Percentiles rank a stretch among this genome's conserved stretches.
phyloP scores from a whole-genome alignment of 208 protist species.

The Leishmania guyanensis region DNA sequence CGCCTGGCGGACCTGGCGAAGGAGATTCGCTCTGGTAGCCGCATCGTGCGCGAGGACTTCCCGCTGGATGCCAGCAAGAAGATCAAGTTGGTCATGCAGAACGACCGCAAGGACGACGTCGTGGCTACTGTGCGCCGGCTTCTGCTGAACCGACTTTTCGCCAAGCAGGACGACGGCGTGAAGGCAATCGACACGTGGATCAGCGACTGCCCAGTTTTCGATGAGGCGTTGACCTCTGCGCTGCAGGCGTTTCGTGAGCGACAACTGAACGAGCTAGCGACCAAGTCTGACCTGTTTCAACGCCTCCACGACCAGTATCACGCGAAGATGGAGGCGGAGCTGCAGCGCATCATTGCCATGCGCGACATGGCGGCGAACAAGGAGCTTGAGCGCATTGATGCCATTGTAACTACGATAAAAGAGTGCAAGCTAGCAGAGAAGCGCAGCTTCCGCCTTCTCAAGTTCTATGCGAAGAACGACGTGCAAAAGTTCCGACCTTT shows the following conservation, averaged over 20 bases:
- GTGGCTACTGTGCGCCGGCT: conserved; percentile 42
- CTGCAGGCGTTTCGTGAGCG: conserved; percentile 79
- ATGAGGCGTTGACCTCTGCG: conserved; percentile 51
- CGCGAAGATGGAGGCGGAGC: conserved; percentile 54
- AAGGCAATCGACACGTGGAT: conserved; percentile 70
- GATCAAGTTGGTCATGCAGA: conserved; percentile 89
- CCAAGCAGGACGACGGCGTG: conserved; percentile 58
- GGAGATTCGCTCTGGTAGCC: conserved; percentile 79
- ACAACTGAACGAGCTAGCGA: conserved; percentile 58
- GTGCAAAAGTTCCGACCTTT: conserved; percentile 76
- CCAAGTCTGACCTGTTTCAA: conserved; percentile 62
- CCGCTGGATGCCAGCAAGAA: conserved; percentile 32
- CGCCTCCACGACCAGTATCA: conserved; percentile 46
- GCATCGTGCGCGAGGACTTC: conserved; percentile 71
- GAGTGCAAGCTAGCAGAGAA: conserved; percentile 78
- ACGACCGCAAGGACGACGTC: conserved; percentile 82
- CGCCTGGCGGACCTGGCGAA: conserved; percentile 62
- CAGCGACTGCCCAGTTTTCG: conserved; percentile 78
- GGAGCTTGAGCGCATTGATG: conserved; percentile 60
- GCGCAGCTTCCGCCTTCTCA: conserved; percentile 72
- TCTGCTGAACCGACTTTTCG: conserved; percentile 77
- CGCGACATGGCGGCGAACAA: conserved; percentile 45
- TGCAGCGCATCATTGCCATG: conserved; percentile 65
- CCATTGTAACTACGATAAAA: conserved; percentile 51
- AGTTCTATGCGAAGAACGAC: conserved; percentile 90